Evolutionary conservation across 2,329 filamentous ascomycete species (phyloP).

Genomic region (Graphilbum fragrans): DNA sequence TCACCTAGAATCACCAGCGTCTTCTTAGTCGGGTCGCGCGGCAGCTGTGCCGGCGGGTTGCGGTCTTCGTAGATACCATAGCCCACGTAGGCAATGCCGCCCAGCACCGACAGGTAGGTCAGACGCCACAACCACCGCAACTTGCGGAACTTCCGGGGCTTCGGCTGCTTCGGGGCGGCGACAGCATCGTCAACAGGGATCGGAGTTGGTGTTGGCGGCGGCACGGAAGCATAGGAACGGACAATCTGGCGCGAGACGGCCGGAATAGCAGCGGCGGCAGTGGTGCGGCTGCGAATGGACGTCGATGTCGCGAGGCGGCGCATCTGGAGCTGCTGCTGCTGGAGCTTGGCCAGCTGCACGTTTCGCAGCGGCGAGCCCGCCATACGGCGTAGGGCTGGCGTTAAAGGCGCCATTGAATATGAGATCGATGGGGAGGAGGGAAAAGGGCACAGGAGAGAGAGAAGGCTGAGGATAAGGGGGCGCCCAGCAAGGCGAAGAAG

Average conservation of each 20-base stretch:
- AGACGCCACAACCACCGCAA: slow-evolving; percentile 76
- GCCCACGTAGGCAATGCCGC: slow-evolving; percentile 55
- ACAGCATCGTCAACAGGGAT: slow-evolving; percentile 14
- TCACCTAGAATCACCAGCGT: slow-evolving; percentile 89
- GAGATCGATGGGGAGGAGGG: background rate
- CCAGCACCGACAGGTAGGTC: slow-evolving; percentile 64
- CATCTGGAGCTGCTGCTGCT: slow-evolving; percentile 9
- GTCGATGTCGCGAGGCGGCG: slow-evolving; percentile 15
- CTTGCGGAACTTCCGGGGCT: slow-evolving; percentile 48
- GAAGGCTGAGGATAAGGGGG: background rate
- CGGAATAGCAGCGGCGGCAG: background rate
- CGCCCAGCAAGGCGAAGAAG: background rate
- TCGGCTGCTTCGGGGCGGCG: slow-evolving; percentile 31
- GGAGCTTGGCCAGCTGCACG: slow-evolving; percentile 10
- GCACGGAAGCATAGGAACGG: slow-evolving; percentile 12
- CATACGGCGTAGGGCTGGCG: slow-evolving; percentile 20
- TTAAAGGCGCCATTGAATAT: slow-evolving; percentile 20
- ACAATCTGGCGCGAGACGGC: slow-evolving; percentile 14
- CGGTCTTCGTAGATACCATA: slow-evolving; percentile 77
- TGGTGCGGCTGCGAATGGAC: background rate
- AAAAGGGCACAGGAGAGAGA: slow-evolving; percentile 1
- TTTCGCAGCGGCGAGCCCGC: slow-evolving; percentile 15
- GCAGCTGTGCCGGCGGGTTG: slow-evolving; percentile 67
- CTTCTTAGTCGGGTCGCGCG: slow-evolving; percentile 83
- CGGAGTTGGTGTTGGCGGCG: slow-evolving; percentile 11